phyloP scores from a whole-genome alignment of 2,329 filamentous ascomycete species.

The Epichloe elymi region DNA sequence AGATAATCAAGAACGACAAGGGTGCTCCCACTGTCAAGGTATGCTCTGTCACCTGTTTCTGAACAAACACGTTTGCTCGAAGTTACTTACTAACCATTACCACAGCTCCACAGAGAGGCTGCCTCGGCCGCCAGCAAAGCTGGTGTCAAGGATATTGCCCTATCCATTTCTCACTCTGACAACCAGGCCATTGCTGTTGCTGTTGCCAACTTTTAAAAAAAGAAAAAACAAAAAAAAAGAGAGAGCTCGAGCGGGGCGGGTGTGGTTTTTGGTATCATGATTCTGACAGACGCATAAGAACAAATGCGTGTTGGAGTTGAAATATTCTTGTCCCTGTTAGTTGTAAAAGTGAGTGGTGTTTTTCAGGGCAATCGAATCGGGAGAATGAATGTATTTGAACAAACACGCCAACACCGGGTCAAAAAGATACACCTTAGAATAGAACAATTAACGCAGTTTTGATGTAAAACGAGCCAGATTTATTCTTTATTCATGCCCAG shows the following conservation, averaged over 20 bases:
- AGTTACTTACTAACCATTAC: conserved; percentile 22
- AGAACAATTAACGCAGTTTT: conserved; percentile 4
- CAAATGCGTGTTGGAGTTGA: background rate
- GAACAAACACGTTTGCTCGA: background rate
- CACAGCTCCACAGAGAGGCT: conserved; percentile 74
- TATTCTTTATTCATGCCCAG: background rate
- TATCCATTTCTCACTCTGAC: conserved; percentile 94
- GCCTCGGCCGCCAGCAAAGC: conserved; percentile 71
- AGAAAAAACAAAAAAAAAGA: conserved; percentile 21
- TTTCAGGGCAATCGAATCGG: background rate
- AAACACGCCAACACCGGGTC: background rate
- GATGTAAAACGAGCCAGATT: conserved; percentile 2
- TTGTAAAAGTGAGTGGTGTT: background rate
- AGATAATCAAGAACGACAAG: conserved; percentile 68
- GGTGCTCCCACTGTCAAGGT: conserved; percentile 78
- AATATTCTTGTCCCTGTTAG: background rate
- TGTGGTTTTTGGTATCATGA: conserved; percentile 8
- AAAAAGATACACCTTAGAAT: background rate
- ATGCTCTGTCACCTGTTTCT: conserved; percentile 28
- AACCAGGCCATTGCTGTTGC: conserved; percentile 90
- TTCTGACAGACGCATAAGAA: background rate
- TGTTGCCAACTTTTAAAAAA: conserved; percentile 58
- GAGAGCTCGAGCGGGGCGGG: conserved; percentile 3
- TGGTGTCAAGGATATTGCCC: conserved; percentile 75
- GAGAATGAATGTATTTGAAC: background rate